Percentiles rank a stretch among this genome's conserved stretches.
phyloP scores from a whole-genome alignment of 129 eudicot genomes.

The Lonicera japonica region DNA sequence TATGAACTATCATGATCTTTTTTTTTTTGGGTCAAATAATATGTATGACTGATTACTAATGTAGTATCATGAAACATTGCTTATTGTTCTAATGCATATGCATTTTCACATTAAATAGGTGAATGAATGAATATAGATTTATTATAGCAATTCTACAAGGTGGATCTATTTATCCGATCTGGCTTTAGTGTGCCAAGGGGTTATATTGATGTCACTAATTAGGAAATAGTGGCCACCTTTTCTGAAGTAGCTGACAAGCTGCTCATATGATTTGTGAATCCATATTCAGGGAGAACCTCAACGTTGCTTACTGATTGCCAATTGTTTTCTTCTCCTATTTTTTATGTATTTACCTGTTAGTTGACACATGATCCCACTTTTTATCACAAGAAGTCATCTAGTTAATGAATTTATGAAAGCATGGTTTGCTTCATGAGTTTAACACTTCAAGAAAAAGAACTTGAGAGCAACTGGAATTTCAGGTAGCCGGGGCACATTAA shows the following conservation, averaged over 20 bases:
- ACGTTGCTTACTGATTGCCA: not conserved
- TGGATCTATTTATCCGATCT: not conserved
- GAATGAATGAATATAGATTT: not conserved
- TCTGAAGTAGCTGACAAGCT: not conserved
- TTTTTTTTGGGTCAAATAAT: too few relatives aligned
- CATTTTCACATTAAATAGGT: not conserved
- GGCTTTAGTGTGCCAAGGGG: not conserved
- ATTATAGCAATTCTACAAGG: not conserved
- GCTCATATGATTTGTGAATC: not conserved
- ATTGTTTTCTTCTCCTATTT: too few relatives aligned
- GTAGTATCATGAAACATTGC: not conserved
- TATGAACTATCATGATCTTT: not conserved
- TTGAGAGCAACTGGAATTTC: too few relatives aligned
- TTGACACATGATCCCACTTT: too few relatives aligned
- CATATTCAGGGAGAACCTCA: not conserved
- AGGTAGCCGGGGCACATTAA: too few relatives aligned
- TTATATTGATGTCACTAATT: not conserved
- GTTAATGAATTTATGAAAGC: too few relatives aligned
- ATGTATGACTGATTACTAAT: not conserved
- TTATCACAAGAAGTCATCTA: too few relatives aligned
- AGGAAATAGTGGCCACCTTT: not conserved
- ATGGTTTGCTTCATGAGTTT: too few relatives aligned
- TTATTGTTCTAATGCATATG: not conserved
- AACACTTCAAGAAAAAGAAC: too few relatives aligned
- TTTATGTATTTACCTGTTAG: too few relatives aligned